Conservation (phyloP, 441 rosid genomes). For the Mallotus repandus region DNA sequence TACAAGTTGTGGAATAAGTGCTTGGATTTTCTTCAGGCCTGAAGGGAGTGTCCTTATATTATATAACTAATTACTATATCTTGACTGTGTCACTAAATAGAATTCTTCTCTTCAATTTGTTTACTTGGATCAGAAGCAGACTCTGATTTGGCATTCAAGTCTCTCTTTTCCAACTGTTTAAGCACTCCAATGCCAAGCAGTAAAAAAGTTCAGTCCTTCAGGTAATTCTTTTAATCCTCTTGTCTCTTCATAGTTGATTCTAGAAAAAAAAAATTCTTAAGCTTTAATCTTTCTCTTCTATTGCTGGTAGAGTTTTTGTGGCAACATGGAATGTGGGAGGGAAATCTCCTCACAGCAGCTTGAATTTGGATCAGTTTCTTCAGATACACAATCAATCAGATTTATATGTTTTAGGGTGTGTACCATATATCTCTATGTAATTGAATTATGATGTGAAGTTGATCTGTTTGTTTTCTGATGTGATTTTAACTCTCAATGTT, state of each 20-base stretch:
- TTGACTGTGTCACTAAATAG: conserved; percentile 6
- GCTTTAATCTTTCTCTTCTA: background rate
- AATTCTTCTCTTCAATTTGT: conserved; percentile 18
- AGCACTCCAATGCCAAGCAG: conserved; percentile 40
- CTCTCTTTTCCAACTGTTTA: conserved; percentile 38
- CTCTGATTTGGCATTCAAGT: conserved; percentile 40
- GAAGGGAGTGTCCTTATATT: background rate
- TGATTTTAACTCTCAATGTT: background rate
- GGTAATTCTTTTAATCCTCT: conserved; percentile 33
- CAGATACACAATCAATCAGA: conserved; percentile 71
- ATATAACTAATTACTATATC: background rate
- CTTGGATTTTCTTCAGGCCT: conserved; percentile 22
- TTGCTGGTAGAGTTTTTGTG: conserved; percentile 54
- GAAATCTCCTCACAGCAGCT: conserved; percentile 62
- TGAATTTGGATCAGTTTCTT: conserved; percentile 77
- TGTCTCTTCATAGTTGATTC: background rate
- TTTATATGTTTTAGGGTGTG: conserved; percentile 82
- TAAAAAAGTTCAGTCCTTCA: conserved; percentile 46
- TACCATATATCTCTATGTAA: background rate
- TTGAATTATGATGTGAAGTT: background rate
- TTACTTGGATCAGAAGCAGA: conserved; percentile 40
- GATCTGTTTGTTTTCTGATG: background rate
- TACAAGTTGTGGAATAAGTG: conserved; percentile 10
- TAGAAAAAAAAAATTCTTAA: background rate
- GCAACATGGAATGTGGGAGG: conserved; percentile 99